Evolutionary conservation across 257 asterid species (phyloP).

Genomic region (Solanum tarijense): DNA sequence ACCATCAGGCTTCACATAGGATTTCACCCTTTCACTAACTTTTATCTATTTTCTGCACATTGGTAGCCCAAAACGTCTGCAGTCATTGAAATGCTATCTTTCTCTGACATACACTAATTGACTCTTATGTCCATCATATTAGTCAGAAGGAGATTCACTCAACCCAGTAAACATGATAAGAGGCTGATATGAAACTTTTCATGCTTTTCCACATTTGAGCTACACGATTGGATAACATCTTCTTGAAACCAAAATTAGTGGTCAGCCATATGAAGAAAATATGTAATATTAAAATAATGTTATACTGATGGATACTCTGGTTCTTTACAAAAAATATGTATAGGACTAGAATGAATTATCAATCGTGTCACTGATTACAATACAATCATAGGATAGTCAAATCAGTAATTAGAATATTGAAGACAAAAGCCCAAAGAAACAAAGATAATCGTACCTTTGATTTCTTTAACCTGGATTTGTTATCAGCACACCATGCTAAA

Average conservation of each 20-base stretch:
- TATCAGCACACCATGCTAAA: slow-evolving; percentile 95
- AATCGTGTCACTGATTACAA: neutral
- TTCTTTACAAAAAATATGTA: neutral
- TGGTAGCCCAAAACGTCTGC: neutral
- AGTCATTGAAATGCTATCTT: neutral
- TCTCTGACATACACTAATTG: neutral
- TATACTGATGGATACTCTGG: neutral
- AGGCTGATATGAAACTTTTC: neutral
- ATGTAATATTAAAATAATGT: neutral
- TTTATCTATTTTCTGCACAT: neutral
- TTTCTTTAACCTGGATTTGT: slow-evolving; percentile 91
- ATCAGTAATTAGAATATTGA: neutral
- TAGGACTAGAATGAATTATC: neutral
- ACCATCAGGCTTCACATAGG: neutral
- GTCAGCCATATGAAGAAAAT: neutral
- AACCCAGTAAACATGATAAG: neutral
- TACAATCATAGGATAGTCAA: neutral
- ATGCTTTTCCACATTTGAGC: neutral
- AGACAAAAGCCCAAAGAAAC: neutral
- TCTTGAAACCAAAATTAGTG: neutral
- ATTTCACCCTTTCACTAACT: neutral
- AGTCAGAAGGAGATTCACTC: neutral
- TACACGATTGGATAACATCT: neutral
- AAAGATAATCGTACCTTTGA: slow-evolving; percentile 47
- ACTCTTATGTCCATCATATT: neutral